A percentile compares a stretch with the other conserved stretches of the same genome.
Evolutionary conservation across 2,329 filamentous ascomycete species (phyloP).

Genomic region (Claviceps pusilla): DNA sequence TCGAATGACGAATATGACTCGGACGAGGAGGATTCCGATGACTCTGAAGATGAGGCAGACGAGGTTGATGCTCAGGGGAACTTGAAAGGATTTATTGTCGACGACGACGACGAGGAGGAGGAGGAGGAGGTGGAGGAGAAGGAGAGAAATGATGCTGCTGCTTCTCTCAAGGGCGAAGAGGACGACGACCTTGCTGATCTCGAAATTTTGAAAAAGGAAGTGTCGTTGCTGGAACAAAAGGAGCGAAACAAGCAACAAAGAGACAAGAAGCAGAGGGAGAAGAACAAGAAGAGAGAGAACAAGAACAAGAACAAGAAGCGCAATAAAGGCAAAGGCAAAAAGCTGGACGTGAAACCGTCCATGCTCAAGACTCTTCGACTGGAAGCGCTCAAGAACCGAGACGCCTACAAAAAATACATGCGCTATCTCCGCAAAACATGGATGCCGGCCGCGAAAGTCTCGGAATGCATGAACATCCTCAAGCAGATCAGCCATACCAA

Average conservation of each 20-base stretch:
- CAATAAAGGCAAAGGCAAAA: slow-evolving; percentile 26
- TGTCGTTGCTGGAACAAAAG: neutral
- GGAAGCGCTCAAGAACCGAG: slow-evolving; percentile 47
- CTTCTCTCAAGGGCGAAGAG: slow-evolving; percentile 5
- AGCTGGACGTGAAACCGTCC: slow-evolving; percentile 29
- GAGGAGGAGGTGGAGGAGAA: slow-evolving; percentile 6
- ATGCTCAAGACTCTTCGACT: slow-evolving; percentile 53
- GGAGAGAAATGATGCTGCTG: neutral
- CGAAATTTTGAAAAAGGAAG: slow-evolving; percentile 8
- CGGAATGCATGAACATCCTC: slow-evolving; percentile 61
- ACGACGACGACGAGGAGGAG: slow-evolving; percentile 21
- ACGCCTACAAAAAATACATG: slow-evolving; percentile 55
- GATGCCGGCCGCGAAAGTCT: slow-evolving; percentile 68
- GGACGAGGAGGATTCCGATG: slow-evolving; percentile 1
- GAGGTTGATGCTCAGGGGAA: slow-evolving; percentile 17
- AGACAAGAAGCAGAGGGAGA: neutral
- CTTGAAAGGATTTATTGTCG: slow-evolving; percentile 18
- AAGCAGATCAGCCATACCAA: slow-evolving; percentile 45
- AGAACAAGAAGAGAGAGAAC: neutral
- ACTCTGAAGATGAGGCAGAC: slow-evolving; percentile 18
- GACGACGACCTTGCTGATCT: slow-evolving; percentile 8
- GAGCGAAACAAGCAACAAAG: neutral
- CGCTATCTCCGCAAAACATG: slow-evolving; percentile 52
- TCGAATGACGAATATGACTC: slow-evolving; percentile 17
- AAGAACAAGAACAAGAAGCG: slow-evolving; percentile 5